Evolutionary conservation across 78 protist species (phyloP).

Genomic region (Planoprotostelium fungivorum): DNA sequence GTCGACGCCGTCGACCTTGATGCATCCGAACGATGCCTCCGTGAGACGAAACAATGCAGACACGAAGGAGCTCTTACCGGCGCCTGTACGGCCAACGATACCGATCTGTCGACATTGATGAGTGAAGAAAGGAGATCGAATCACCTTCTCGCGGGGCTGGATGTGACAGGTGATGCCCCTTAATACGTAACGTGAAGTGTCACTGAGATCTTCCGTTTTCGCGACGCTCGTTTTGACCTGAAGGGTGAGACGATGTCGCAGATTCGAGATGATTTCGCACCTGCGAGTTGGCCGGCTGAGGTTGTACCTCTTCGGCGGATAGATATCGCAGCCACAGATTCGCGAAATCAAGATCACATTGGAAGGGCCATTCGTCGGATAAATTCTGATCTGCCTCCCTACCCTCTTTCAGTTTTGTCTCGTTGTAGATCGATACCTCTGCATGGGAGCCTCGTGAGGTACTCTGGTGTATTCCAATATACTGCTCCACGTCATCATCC

Average conservation of each 20-base stretch:
- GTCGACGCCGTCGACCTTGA: slow-evolving; percentile 17
- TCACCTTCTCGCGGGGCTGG: slow-evolving; percentile 34
- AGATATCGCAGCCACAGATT: slow-evolving; percentile 68
- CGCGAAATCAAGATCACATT: slow-evolving; percentile 36
- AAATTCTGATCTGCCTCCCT: slow-evolving; percentile 27
- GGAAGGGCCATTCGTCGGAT: slow-evolving; percentile 66
- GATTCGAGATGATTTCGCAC: no score
- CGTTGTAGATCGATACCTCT: no score
- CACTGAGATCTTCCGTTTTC: background rate
- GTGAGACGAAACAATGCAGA: slow-evolving; percentile 24
- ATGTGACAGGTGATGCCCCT: slow-evolving; percentile 8
- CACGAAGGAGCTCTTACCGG: slow-evolving; percentile 39
- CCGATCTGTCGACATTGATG: slow-evolving; percentile 31
- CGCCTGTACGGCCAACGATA: slow-evolving; percentile 75
- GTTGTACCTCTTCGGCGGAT: background rate
- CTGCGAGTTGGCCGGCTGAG: no score
- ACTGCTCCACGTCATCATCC: no score
- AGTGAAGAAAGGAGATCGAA: background rate
- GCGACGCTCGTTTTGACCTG: no score
- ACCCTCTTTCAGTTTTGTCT: no score
- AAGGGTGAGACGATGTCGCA: no score
- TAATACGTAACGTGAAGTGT: background rate
- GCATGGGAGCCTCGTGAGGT: slow-evolving; percentile 33
- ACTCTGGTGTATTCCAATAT: slow-evolving; percentile 43
- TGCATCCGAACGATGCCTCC: background rate